A percentile compares a stretch with the other conserved stretches of the same genome.
Evolutionary conservation across 2,329 filamentous ascomycete genomes (phyloP).

Genomic region (Acrocalymma vagum): DNA sequence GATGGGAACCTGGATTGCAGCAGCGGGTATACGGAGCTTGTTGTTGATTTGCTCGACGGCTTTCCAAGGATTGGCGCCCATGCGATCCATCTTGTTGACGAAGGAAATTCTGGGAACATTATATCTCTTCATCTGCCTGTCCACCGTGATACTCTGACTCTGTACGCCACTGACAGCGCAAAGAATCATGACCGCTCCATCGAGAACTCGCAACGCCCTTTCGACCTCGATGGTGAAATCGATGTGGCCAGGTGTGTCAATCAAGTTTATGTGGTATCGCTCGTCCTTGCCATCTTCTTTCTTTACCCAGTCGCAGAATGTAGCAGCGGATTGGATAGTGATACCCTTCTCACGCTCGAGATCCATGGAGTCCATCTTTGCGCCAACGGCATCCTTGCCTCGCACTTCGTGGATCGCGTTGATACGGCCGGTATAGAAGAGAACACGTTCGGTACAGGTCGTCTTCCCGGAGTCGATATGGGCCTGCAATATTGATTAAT

Average conservation of each 20-base stretch:
- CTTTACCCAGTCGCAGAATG: conserved; percentile 97
- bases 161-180: conserved; percentile 98
- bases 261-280: conserved; percentile 97
- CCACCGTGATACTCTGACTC: conserved; percentile 96
- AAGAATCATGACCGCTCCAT: conserved; percentile 97
- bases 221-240: conserved; percentile 99
- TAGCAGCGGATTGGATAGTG: conserved; percentile 97
- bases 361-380: conserved; percentile 99
- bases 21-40: conserved; percentile 92
- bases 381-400: conserved; percentile 91
- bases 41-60: conserved; percentile 96
- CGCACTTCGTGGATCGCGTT: conserved; percentile 97
- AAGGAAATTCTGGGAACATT: conserved; percentile 95
- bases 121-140: conserved; percentile 98
- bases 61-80: conserved; percentile 98
- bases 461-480: conserved; percentile 99
- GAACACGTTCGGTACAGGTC: conserved; percentile 92
- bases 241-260: conserved; percentile 97
- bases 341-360: conserved; percentile 98
- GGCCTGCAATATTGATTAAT: conserved; percentile 65
- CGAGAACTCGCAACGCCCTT: conserved; percentile 89
- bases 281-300: conserved; percentile 79
- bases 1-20: conserved; percentile 93
- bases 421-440: conserved; percentile 98
- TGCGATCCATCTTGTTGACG: conserved; percentile 99